Conservation (phyloP, 78 protist genomes). For the Cavenderia fasciculata region DNA sequence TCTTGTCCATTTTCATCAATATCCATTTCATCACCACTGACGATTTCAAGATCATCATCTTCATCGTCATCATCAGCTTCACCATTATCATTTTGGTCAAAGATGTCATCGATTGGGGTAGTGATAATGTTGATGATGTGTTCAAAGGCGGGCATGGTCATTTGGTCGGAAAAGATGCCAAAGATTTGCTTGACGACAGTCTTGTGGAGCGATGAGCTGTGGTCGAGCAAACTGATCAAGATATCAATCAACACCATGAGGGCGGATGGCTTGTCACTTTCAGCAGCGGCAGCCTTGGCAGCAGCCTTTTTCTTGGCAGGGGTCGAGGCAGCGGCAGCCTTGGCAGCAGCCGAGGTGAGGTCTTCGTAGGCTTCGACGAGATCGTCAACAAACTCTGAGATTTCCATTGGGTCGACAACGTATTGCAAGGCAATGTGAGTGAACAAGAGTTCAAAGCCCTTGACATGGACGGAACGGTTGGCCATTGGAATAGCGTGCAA, state of each 20-base stretch:
- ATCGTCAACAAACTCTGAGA: slow-evolving; percentile 64
- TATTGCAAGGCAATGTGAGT: slow-evolving; percentile 50
- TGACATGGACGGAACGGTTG: background rate
- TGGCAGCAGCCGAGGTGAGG: slow-evolving; percentile 2
- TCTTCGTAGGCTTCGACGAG: slow-evolving; percentile 42
- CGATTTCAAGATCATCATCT: background rate
- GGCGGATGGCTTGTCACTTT: slow-evolving; percentile 13
- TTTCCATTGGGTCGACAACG: slow-evolving; percentile 37
- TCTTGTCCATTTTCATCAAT: slow-evolving; percentile 25
- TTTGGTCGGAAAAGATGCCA: slow-evolving; percentile 24
- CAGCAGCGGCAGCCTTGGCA: background rate
- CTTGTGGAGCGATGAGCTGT: slow-evolving; percentile 6
- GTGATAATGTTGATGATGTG: slow-evolving; percentile 50
- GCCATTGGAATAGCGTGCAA: background rate
- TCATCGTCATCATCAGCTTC: slow-evolving; percentile 54
- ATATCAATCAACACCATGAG: slow-evolving; percentile 60
- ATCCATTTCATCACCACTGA: background rate
- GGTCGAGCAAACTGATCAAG: slow-evolving; percentile 33
- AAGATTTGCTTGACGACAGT: slow-evolving; percentile 37
- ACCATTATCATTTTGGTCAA: slow-evolving; percentile 24
- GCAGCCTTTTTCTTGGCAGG: background rate
- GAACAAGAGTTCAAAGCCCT: slow-evolving; percentile 59
- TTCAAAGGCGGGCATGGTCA: slow-evolving; percentile 63
- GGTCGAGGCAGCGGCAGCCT: background rate
- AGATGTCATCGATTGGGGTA: slow-evolving; percentile 56